phyloP scores from a whole-genome alignment of 2,329 filamentous ascomycete species.

The Neofusicoccum umdonicola region DNA sequence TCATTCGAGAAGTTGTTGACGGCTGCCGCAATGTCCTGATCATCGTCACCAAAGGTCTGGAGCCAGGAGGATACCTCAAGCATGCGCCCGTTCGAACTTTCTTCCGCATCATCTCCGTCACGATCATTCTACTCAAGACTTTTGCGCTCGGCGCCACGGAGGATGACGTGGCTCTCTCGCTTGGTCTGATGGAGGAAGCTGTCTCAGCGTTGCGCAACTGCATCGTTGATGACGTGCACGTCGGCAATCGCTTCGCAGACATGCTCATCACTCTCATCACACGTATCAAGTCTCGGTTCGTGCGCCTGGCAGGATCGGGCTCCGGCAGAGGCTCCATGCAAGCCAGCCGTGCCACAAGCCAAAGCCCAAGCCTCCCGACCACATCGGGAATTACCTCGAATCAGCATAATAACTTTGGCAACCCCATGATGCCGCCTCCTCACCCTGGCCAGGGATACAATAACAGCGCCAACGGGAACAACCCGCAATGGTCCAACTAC shows the following conservation, averaged over 20 bases:
- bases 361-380: background rate
- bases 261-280: conserved; percentile 76
- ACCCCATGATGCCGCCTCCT: conserved; percentile 13
- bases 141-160: conserved; percentile 79
- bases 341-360: conserved; percentile 20
- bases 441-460: conserved; percentile 6
- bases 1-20: conserved; percentile 70
- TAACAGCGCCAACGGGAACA: background rate
- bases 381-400: conserved; percentile 22
- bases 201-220: conserved; percentile 73
- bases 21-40: conserved; percentile 73
- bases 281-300: conserved; percentile 69
- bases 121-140: conserved; percentile 81
- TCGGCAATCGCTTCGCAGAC: conserved; percentile 81
- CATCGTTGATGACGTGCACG: conserved; percentile 80
- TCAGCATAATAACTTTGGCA: background rate
- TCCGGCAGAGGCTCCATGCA: conserved; percentile 38
- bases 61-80: conserved; percentile 73
- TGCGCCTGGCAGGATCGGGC: conserved; percentile 55
- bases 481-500: conserved; percentile 27
- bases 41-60: conserved; percentile 72
- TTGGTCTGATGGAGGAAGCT: conserved; percentile 71
- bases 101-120: conserved; percentile 80
- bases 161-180: conserved; percentile 72
- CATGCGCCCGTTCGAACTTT: conserved; percentile 82